Conservation (phyloP, 495 filamentous ascomycete genomes). For the Evansstolkia leycettana region DNA sequence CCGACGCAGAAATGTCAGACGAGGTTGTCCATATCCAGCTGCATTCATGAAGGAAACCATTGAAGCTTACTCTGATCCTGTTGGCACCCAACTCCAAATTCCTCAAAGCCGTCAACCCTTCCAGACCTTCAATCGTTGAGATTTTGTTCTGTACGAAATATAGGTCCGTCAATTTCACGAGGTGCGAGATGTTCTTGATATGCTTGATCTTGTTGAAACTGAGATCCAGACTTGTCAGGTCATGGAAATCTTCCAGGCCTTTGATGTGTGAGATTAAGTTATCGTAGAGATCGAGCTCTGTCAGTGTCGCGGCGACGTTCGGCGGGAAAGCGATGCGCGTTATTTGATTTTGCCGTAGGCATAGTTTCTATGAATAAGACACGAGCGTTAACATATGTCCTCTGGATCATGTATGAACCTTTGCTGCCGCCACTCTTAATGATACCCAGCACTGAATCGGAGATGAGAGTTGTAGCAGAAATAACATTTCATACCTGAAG, state of each 20-base stretch:
- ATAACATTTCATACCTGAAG: conserved; percentile 41
- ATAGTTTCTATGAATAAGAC: conserved; percentile 48
- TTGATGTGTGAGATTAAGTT: conserved; percentile 86
- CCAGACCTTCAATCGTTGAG: conserved; percentile 69
- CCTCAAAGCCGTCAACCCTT: conserved; percentile 56
- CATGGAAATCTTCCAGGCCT: conserved; percentile 63
- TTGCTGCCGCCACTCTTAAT: too few relatives aligned
- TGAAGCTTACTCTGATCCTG: conserved; percentile 52
- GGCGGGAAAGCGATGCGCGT: conserved; percentile 58
- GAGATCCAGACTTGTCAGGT: conserved; percentile 73
- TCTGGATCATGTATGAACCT: too few relatives aligned
- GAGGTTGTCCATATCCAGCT: neutral
- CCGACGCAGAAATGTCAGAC: too few relatives aligned
- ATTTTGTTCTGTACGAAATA: conserved; percentile 97
- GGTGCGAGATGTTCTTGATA: conserved; percentile 77
- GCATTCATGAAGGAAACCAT: neutral
- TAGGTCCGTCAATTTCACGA: conserved; percentile 68
- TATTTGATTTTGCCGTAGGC: conserved; percentile 90
- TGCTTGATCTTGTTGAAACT: conserved; percentile 99
- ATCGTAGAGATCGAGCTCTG: conserved; percentile 93
- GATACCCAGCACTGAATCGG: too few relatives aligned
- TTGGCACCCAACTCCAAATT: conserved; percentile 91
- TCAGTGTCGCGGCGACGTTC: conserved; percentile 47
- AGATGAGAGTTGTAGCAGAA: too few relatives aligned
- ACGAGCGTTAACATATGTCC: neutral